Base-by-base conservation (phyloP, 75 land plant genomes). In the Cunninghamia lanceolata region DNA sequence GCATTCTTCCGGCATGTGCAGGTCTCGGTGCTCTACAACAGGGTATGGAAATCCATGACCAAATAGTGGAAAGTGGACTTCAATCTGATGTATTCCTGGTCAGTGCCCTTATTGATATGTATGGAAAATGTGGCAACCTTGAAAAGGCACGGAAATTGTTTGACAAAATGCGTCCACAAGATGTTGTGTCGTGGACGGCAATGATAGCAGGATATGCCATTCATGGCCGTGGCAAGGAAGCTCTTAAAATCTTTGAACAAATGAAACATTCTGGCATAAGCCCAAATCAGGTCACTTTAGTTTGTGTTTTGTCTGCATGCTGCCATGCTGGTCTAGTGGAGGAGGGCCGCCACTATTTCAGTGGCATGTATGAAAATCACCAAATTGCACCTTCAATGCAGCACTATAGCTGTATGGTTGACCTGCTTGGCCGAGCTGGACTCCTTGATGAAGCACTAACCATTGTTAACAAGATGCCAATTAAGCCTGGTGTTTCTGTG, bases 351-450 rank as follows among this genome's bases (percentile, higher is more conserved):
- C 7, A 17, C 9, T 90, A 83, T 78, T 90, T 90, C 85, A 85
- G 34, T n/a, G 73, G 47, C 28, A 90, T 90, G 87, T 43, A n/a
- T 38, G 47, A 83, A 52, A 87, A 90, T n/a, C 86, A 85, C 83
- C 85, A 68, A 3, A 83, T 90, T 1, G 28, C 9, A 30, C 89
- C 89, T 42, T 46, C 38, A 14, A 36, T 84, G 66, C 56, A 36
- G 2, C 91, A 90, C 83, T 86, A 85, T 82, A 46, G 75, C 17
- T 90, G 89, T 35, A 79, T 90, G 85, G 50, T 90, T 75, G 89
- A 84, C 85, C 85, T 87, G 34, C 85, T 85, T 16, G 86, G 87
- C 32, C 86, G 89, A 28, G 83, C 59, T 34, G 91, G 89, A 17
- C 47, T 68, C 56, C 54, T 86, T 8, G 81, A 87, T 32, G 73